Conservation (phyloP, 176 grass and related monocot species). For the Avena atlantica region DNA sequence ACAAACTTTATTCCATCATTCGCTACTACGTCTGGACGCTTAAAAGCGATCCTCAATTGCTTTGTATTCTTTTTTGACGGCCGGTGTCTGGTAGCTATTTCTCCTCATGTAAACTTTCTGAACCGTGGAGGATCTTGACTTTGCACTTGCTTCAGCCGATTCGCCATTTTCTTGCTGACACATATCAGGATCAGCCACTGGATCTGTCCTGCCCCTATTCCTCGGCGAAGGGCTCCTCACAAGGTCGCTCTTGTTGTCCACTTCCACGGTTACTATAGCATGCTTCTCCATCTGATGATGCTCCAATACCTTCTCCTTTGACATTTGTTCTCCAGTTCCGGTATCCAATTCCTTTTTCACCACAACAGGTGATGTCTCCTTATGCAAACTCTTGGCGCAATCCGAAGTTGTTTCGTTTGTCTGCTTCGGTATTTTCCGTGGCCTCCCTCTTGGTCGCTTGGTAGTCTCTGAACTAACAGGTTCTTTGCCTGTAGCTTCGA, state of each 20-base stretch:
- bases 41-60: neutral
- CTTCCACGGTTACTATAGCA: neutral
- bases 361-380: neutral
- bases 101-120: conserved; percentile 58
- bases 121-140: neutral
- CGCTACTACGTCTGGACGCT: neutral
- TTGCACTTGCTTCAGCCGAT: conserved; percentile 13
- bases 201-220: neutral
- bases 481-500: neutral
- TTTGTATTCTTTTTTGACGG: conserved; percentile 18
- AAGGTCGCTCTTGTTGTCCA: conserved; percentile 7
- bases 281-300: neutral
- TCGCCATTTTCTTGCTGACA: conserved; percentile 28
- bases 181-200: neutral
- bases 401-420: neutral
- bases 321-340: neutral
- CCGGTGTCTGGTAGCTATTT: conserved; percentile 6
- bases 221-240: neutral
- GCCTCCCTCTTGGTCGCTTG: conserved; percentile 35
- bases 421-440: conserved; percentile 42
- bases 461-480: neutral
- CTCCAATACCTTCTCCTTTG: neutral
- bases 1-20: neutral
- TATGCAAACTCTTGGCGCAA: neutral
- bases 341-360: neutral